These are phyloP conservation scores for Knufia fluminis DNA, from an alignment of 2,329 filamentous ascomycete species.

Conservation along the genomic window DNA sequence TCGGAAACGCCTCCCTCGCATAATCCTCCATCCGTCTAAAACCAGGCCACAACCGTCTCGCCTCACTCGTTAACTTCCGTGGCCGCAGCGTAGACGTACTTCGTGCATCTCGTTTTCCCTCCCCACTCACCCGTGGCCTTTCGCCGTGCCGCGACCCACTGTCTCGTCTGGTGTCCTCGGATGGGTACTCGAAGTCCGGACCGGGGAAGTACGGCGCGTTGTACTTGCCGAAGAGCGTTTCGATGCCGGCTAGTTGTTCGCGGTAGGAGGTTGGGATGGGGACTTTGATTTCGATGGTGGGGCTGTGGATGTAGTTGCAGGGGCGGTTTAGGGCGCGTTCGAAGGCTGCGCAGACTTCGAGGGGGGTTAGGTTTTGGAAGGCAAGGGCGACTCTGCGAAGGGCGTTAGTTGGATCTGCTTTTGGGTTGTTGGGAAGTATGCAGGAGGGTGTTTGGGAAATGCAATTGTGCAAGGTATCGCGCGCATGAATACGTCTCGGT, in stretches of 20 bases:
- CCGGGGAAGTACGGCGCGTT: slow-evolving; percentile 56
- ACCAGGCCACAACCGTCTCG: slow-evolving; percentile 81
- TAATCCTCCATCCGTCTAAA: slow-evolving; percentile 89
- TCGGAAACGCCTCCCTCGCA: slow-evolving; percentile 81
- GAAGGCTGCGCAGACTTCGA: slow-evolving; percentile 73
- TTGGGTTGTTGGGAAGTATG: slow-evolving; percentile 6
- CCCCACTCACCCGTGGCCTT: background rate
- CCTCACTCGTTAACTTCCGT: slow-evolving; percentile 58
- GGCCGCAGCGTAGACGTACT: slow-evolving; percentile 8
- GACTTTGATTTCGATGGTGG: slow-evolving; percentile 69
- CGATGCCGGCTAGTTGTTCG: slow-evolving; percentile 65
- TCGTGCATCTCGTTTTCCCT: slow-evolving; percentile 14
- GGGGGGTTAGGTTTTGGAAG: slow-evolving; percentile 78
- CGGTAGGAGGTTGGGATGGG: slow-evolving; percentile 81
- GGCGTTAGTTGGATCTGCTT: background rate
- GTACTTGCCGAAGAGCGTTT: slow-evolving; percentile 49
- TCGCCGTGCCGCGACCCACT: slow-evolving; percentile 14
- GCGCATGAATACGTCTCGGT: too few species aligned
- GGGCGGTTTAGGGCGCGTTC: slow-evolving; percentile 66
- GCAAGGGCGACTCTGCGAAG: slow-evolving; percentile 66
- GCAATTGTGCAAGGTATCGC: too few species aligned
- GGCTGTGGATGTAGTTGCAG: slow-evolving; percentile 66
- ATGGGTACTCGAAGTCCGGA: slow-evolving; percentile 41
- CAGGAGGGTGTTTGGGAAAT: too few species aligned
- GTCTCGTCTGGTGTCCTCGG: slow-evolving; percentile 16